Conservation (phyloP, 441 rosid species). For the Gossypium davidsonii region DNA sequence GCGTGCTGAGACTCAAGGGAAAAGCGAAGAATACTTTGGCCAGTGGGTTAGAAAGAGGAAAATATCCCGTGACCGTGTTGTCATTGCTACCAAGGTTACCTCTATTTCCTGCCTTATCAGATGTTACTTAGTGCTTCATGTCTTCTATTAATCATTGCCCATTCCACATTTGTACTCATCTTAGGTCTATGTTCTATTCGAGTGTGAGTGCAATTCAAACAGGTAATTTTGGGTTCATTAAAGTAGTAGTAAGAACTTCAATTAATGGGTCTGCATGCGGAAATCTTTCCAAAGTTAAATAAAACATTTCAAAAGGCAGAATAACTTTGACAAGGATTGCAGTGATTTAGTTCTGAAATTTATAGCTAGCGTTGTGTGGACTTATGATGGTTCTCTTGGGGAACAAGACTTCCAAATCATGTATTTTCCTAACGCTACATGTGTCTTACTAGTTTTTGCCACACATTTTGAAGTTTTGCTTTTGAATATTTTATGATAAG, state of each 20-base stretch:
- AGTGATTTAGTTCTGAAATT: neutral
- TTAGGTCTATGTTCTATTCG: neutral
- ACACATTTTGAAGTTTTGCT: neutral
- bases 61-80: conserved; percentile 45
- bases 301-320: neutral
- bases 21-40: conserved; percentile 60
- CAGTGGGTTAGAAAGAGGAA: conserved; percentile 49
- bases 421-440: neutral
- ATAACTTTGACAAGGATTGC: neutral
- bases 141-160: neutral
- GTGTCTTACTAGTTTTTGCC: neutral
- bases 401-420: neutral
- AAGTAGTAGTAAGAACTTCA: neutral
- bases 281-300: neutral
- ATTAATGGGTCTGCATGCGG: neutral
- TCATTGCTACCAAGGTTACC: conserved; percentile 48
- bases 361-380: neutral
- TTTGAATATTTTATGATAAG: neutral
- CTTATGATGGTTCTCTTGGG: neutral
- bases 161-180: neutral
- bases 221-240: neutral
- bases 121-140: neutral
- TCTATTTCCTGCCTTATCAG: neutral
- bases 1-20: conserved; percentile 51
- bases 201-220: too few species aligned